These are phyloP conservation scores for Backusella westeae DNA, from an alignment of 192 early-diverging fungal species.

Conservation along the genomic window DNA sequence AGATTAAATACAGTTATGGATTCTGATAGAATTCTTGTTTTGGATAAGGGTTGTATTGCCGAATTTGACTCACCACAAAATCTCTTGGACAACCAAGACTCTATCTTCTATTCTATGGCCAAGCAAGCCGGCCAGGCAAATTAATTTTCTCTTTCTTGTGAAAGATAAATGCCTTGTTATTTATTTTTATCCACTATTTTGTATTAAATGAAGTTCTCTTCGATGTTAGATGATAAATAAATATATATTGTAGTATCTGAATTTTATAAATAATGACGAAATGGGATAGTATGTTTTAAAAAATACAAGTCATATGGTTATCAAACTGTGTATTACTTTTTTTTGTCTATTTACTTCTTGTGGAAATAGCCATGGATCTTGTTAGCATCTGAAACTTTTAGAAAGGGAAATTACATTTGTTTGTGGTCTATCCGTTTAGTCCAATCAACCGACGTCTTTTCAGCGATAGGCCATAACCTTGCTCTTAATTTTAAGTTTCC, in stretches of 20 bases:
- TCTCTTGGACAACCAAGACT: slow-evolving; percentile 47
- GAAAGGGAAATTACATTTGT: background rate
- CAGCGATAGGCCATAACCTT: background rate
- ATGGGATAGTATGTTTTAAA: background rate
- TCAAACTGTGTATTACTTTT: background rate
- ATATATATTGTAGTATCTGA: background rate
- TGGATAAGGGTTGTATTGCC: slow-evolving; percentile 69
- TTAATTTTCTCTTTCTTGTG: background rate
- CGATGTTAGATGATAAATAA: background rate
- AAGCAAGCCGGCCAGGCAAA: slow-evolving; percentile 44
- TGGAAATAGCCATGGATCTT: background rate
- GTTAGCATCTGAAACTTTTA: background rate
- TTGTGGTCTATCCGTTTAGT: too few species aligned
- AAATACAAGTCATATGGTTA: background rate
- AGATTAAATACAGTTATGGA: slow-evolving; percentile 79
- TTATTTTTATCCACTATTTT: background rate
- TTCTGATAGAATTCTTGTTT: slow-evolving; percentile 65
- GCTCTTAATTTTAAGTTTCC: background rate
- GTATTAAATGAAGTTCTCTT: background rate
- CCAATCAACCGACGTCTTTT: too few species aligned
- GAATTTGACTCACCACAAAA: slow-evolving; percentile 71
- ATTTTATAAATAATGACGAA: background rate
- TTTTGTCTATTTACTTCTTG: background rate
- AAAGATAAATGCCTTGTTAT: background rate
- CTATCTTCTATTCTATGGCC: slow-evolving; percentile 44